A percentile compares a stretch with the other conserved stretches of the same genome.
These are phyloP conservation scores for Colletotrichum sp. DNA, from an alignment of 2,329 filamentous ascomycete genomes.

Conservation along the genomic window DNA sequence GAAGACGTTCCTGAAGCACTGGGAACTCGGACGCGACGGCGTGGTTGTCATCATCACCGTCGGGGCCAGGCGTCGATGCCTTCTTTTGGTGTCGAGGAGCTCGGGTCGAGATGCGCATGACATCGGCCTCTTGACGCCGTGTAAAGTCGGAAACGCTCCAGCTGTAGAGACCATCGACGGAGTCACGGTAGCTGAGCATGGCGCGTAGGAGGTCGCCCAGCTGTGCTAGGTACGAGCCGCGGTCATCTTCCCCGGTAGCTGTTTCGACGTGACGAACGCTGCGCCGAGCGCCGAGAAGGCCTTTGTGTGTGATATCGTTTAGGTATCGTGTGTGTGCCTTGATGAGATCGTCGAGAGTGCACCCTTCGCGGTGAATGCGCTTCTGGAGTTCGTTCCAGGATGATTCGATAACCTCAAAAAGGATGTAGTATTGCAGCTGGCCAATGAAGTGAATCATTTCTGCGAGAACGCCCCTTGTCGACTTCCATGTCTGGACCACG, in stretches of 20 bases:
- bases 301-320: conserved; percentile 94
- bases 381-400: conserved; percentile 91
- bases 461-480: conserved; percentile 83
- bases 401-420: conserved; percentile 97
- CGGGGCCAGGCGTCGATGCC: conserved; percentile 7
- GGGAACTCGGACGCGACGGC: conserved; percentile 69
- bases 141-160: conserved; percentile 96
- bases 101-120: conserved; percentile 69
- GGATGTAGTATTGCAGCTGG: conserved; percentile 96
- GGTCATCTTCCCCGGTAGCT: conserved; percentile 64
- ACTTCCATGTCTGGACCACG: conserved; percentile 85
- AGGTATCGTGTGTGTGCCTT: conserved; percentile 90
- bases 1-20: conserved; percentile 75
- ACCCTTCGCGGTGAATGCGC: conserved; percentile 81
- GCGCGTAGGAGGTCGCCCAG: conserved; percentile 90
- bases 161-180: conserved; percentile 91
- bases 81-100: conserved; percentile 19
- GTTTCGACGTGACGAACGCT: conserved; percentile 43
- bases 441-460: conserved; percentile 99
- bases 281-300: conserved; percentile 78
- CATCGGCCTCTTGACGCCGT: conserved; percentile 82
- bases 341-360: conserved; percentile 94
- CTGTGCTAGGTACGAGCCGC: conserved; percentile 83
- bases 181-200: conserved; percentile 94
- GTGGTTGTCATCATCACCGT: conserved; percentile 25